Conservation (phyloP, 495 filamentous ascomycete genomes). For the Cercophora samala region DNA sequence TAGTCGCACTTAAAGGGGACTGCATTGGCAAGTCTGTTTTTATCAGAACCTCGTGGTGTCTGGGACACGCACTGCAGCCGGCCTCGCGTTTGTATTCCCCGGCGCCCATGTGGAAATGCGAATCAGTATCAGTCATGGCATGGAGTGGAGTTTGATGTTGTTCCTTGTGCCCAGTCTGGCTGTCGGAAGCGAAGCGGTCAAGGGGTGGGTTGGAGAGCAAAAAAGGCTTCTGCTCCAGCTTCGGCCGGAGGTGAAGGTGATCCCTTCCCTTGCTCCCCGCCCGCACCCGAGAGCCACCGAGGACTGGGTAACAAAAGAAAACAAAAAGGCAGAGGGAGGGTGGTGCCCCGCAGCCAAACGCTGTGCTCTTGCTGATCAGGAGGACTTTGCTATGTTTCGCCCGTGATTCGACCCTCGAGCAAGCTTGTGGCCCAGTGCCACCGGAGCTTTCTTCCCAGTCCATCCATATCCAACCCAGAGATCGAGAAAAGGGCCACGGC, state of each 20-base stretch:
- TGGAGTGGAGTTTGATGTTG: neutral
- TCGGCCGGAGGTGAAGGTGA: conserved; percentile 1
- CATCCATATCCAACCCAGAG: neutral
- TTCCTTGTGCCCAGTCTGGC: neutral
- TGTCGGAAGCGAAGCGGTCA: conserved; percentile 1
- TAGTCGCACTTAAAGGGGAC: conserved; percentile 33
- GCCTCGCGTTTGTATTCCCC: conserved; percentile 35
- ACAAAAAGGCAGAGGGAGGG: neutral
- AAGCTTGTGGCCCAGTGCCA: conserved; percentile 5
- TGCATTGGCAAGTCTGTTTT: conserved; percentile 17
- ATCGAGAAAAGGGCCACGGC: conserved; percentile 9
- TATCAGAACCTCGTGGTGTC: conserved; percentile 30
- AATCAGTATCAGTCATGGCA: conserved; percentile 11
- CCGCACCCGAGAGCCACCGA: neutral
- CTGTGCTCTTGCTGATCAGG: conserved; percentile 15
- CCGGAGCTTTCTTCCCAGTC: neutral
- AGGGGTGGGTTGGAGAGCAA: conserved; percentile 4
- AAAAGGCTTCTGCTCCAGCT: neutral
- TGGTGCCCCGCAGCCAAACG: conserved; percentile 5
- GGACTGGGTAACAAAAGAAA: neutral
- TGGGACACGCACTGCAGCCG: conserved; percentile 30
- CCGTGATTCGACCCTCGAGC: neutral
- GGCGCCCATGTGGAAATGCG: conserved; percentile 24
- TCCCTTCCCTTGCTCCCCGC: neutral
- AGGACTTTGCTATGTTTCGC: neutral